phyloP scores from a whole-genome alignment of 169 alveolate genomes.

The Cryptosporidium parvum region DNA sequence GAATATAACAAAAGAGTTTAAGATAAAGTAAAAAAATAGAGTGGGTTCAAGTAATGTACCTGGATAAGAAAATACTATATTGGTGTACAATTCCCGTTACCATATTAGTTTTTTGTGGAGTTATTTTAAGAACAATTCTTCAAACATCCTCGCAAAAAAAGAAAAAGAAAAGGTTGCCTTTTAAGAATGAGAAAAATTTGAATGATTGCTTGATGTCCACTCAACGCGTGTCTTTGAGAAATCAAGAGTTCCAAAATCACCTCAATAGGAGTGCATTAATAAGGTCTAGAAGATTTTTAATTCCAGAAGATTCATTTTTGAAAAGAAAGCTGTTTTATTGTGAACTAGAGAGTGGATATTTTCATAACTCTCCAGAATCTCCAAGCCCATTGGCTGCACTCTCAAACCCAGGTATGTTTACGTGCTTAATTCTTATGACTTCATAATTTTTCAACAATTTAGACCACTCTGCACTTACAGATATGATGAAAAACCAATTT shows the following conservation, averaged over 20 bases:
- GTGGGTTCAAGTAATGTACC: constrained; percentile 3
- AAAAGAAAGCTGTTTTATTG: constrained; percentile 41
- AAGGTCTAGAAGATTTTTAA: constrained; percentile 26
- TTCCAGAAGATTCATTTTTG: constrained; percentile 48
- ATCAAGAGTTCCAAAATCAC: constrained; percentile 43
- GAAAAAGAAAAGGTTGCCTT: constrained; percentile 8
- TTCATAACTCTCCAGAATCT: constrained; percentile 46
- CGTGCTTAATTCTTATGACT: background rate
- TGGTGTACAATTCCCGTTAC: constrained; percentile 47
- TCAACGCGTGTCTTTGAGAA: constrained; percentile 43
- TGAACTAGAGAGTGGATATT: constrained; percentile 21
- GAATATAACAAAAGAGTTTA: background rate
- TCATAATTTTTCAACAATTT: background rate
- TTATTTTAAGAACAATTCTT: constrained; percentile 29
- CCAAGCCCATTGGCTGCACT: constrained; percentile 67
- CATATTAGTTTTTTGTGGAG: constrained; percentile 70
- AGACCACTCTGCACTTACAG: constrained; percentile 77
- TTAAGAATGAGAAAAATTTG: constrained; percentile 14
- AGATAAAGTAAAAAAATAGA: background rate
- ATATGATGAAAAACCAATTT: constrained; percentile 84
- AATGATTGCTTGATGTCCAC: constrained; percentile 35
- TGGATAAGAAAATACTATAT: constrained; percentile 17
- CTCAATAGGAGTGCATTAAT: constrained; percentile 43
- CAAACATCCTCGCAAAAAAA: constrained; percentile 13
- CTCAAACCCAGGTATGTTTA: constrained; percentile 66